Evolutionary conservation across 371 early-diverging fungal species (phyloP).

Genomic region (Cokeromyces recurvatus): DNA sequence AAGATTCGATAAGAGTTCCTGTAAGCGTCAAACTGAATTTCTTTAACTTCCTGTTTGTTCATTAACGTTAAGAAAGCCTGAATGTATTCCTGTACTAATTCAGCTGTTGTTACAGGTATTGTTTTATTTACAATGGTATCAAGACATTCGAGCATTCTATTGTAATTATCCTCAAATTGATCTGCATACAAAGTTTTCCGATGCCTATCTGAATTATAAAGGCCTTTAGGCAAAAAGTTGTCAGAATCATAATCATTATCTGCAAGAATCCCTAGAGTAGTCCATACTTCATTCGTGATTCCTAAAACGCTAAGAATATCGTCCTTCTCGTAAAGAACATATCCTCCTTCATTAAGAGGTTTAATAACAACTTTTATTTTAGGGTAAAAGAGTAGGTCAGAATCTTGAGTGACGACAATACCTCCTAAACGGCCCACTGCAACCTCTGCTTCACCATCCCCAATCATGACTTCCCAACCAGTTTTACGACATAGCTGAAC

Average conservation of each 20-base stretch:
- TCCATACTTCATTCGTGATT: background rate
- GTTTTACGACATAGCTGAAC: background rate
- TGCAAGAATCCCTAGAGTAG: background rate
- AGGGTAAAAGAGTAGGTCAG: constrained; percentile 1
- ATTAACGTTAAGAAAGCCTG: too few species aligned
- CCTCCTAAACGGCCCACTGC: background rate
- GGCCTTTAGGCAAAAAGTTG: too few species aligned
- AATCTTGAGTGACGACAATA: background rate
- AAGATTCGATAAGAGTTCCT: too few species aligned
- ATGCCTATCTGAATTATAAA: too few species aligned
- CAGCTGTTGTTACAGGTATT: too few species aligned
- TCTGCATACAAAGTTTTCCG: too few species aligned
- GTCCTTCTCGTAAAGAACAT: background rate
- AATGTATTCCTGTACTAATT: too few species aligned
- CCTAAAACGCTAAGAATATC: background rate
- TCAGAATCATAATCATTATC: background rate
- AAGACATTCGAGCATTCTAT: too few species aligned
- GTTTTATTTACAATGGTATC: too few species aligned
- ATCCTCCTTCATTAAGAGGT: background rate
- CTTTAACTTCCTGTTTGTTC: too few species aligned
- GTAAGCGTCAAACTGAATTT: too few species aligned
- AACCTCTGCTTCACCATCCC: constrained; percentile 1
- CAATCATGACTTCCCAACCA: background rate
- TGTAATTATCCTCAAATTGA: too few species aligned
- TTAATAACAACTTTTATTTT: background rate